Conservation (phyloP, 306 rosid species). For the Fagus crenata region DNA sequence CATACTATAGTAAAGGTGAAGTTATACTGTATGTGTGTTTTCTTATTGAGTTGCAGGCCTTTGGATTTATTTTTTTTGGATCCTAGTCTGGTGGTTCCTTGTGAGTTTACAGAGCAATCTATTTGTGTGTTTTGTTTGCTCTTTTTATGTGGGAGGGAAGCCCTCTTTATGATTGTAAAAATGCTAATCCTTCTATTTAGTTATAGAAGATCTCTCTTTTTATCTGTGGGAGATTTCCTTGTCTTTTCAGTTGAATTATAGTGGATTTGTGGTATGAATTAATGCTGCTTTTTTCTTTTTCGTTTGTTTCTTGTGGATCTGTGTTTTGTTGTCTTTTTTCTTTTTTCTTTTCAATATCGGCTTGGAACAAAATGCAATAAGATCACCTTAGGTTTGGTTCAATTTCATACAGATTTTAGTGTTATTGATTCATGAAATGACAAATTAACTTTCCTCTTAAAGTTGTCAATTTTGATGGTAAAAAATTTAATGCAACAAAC, state of each 20-base stretch:
- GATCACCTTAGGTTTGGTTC: too few relatives aligned
- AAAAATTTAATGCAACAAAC: too few relatives aligned
- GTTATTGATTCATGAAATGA: too few relatives aligned
- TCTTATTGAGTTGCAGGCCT: slow-evolving; percentile 32
- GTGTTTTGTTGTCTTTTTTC: too few relatives aligned
- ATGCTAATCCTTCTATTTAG: background rate
- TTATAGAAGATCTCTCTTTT: background rate
- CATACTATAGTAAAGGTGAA: slow-evolving; percentile 28
- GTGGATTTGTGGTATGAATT: background rate
- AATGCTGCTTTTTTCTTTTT: background rate
- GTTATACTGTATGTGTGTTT: slow-evolving; percentile 25
- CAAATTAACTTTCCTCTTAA: too few relatives aligned
- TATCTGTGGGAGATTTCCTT: background rate
- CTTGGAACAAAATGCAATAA: too few relatives aligned
- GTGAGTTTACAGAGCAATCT: slow-evolving; percentile 11
- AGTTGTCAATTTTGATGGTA: too few relatives aligned
- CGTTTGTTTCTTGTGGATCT: background rate
- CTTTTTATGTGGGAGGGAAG: background rate
- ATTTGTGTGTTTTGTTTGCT: background rate
- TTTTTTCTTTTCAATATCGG: too few relatives aligned
- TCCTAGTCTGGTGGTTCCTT: slow-evolving; percentile 38
- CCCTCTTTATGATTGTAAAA: slow-evolving; percentile 9
- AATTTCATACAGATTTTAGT: too few relatives aligned
- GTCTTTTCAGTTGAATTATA: background rate
- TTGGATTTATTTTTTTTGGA: slow-evolving; percentile 47